phyloP scores from a whole-genome alignment of 495 filamentous ascomycete genomes.

The Aspergillus homomorphus region DNA sequence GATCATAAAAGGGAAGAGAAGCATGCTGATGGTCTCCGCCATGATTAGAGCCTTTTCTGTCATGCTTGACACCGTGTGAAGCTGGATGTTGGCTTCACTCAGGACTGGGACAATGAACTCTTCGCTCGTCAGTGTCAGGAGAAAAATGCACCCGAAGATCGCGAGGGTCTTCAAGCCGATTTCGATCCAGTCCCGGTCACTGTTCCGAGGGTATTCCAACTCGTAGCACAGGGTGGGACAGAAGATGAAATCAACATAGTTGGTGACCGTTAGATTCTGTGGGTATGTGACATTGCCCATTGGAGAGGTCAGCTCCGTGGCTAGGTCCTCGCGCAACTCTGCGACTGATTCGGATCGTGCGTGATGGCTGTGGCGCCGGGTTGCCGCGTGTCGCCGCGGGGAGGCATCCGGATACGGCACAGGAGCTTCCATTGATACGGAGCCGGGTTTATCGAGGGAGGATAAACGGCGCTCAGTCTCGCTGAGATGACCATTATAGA shows the following conservation, averaged over 20 bases:
- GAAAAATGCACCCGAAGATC: conserved; percentile 93
- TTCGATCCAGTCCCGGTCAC: conserved; percentile 71
- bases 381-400: conserved; percentile 32
- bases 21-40: conserved; percentile 86
- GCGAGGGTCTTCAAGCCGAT: conserved; percentile 83
- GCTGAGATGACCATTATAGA: conserved; percentile 94
- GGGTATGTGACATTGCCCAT: conserved; percentile 89
- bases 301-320: conserved; percentile 84
- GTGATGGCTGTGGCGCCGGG: conserved; percentile 20
- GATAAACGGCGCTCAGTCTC: conserved; percentile 76
- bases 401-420: conserved; percentile 72
- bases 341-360: conserved; percentile 51
- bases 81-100: conserved; percentile 64
- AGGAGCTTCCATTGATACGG: conserved; percentile 63
- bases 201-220: conserved; percentile 86
- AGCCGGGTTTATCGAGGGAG: conserved; percentile 72
- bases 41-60: conserved; percentile 74
- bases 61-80: conserved; percentile 55
- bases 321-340: conserved; percentile 79
- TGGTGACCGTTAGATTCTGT: conserved; percentile 73
- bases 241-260: conserved; percentile 84
- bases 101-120: conserved; percentile 95
- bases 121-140: conserved; percentile 85
- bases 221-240: conserved; percentile 98
- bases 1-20: conserved; percentile 97